Evolutionary conservation across 805 yeast genomes (phyloP), one percentile per base, ranked within the genome.

Genomic region (Vanderwaltozyma tropicalis): DNA sequence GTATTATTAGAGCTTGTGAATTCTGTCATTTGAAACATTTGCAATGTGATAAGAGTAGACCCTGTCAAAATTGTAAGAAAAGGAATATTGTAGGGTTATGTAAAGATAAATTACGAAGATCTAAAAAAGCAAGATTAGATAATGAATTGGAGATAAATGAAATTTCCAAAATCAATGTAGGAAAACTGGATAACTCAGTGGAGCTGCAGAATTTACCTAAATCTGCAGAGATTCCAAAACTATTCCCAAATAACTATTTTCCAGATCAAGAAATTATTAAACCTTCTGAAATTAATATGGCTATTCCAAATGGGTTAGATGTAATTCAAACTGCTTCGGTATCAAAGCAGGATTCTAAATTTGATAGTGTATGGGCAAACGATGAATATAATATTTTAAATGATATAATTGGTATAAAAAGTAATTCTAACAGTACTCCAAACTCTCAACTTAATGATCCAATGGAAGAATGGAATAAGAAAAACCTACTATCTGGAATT

Each of bases 1-100:
- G 87, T 5, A 76, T 80, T 2, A 61, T 73, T 8, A 67, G 80
- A 32, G 92, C 89, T 1, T 81, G 92, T 50, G 67, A 67, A 15
- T 78, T 79, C 52, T 81, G 89, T 55, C 86, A 80, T 51, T 59
- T 68, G 19, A 81, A 81, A 45, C 92, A 80, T 49, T 64, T 81
- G 12, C 88, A 80, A 47, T 81, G 89, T 55, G 82, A 80, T 43
- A 42, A 41, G 11, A 66, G 69, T 20, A 61, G 92, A 40, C 89
- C 92, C 0, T 81, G 89, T 49, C 68, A 68, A 45, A 81, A 81
- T 52, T 81, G 92, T 58, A 48, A 67, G 16, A 80, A 80, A 52
- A 58, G 88, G 40, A 73, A 74, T 17, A 53, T 74, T n/a, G 69
- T 63, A 1, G 70, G 65, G 38, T 49, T 64, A 11, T 81, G 92